phyloP scores from a whole-genome alignment of 345 rosid species.

The Lagerstroemia speciosa region DNA sequence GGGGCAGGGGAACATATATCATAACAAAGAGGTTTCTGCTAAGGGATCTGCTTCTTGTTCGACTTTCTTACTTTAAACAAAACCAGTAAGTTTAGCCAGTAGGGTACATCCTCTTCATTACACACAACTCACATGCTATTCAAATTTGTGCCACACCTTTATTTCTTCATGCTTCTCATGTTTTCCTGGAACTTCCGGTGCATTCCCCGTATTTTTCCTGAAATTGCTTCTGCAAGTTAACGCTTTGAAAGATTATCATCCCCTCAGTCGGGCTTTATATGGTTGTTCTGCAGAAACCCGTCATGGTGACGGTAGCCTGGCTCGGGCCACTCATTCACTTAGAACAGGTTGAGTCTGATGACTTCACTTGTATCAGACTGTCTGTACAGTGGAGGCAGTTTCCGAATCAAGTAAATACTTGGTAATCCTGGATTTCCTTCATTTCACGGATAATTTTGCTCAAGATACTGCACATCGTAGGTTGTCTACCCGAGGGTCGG shows the following conservation, averaged over 20 bases:
- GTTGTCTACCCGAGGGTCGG: background rate
- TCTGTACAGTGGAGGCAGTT: no score
- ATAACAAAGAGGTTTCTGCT: slow-evolving; percentile 2
- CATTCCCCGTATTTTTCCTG: background rate
- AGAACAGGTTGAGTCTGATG: background rate
- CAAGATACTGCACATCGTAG: no score
- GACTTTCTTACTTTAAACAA: background rate
- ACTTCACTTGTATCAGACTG: no score
- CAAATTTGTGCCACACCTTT: background rate
- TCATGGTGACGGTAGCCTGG: background rate
- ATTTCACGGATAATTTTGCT: no score
- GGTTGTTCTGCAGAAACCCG: background rate
- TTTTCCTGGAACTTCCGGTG: background rate
- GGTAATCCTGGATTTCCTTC: no score
- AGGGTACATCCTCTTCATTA: background rate
- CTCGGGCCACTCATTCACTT: background rate
- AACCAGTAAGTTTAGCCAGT: background rate
- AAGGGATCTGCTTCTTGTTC: slow-evolving; percentile 7
- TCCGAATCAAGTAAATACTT: no score
- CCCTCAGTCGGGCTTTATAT: background rate
- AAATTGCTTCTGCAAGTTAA: background rate
- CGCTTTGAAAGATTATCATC: background rate
- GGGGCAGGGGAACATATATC: background rate
- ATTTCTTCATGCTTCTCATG: background rate
- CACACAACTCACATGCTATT: background rate